A percentile compares a stretch with the other conserved stretches of the same genome.
These are phyloP conservation scores for Dipodascus albidus DNA, from an alignment of 805 yeast species.

Conservation along the genomic window DNA sequence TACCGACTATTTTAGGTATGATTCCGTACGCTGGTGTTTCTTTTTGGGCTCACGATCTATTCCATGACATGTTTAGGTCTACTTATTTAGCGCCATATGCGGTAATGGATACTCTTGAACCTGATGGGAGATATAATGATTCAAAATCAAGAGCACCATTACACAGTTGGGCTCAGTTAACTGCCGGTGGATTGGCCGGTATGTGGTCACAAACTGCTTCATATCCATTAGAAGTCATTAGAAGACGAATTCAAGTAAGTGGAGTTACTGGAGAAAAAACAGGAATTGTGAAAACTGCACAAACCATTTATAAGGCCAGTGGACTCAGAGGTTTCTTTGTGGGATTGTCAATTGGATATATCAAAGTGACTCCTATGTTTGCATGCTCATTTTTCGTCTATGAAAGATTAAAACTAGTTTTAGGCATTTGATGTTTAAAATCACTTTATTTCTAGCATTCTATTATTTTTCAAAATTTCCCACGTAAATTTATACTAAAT, in stretches of 20 bases:
- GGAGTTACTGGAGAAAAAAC: slow-evolving; percentile 42
- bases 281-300: slow-evolving; percentile 27
- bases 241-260: slow-evolving; percentile 94
- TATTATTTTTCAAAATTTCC: too few species aligned
- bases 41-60: slow-evolving; percentile 82
- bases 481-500: neutral
- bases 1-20: slow-evolving; percentile 92
- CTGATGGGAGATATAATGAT: slow-evolving; percentile 29
- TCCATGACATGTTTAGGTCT: slow-evolving; percentile 80
- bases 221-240: slow-evolving; percentile 88
- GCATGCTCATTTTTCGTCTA: slow-evolving; percentile 93
- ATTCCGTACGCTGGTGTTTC: slow-evolving; percentile 97
- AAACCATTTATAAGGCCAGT: slow-evolving; percentile 50
- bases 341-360: slow-evolving; percentile 89
- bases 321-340: slow-evolving; percentile 87
- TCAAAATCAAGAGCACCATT: slow-evolving; percentile 46
- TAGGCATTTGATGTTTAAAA: slow-evolving; percentile 47
- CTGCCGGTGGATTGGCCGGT: slow-evolving; percentile 95
- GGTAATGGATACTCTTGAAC: slow-evolving; percentile 17
- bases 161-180: slow-evolving; percentile 80
- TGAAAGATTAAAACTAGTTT: slow-evolving; percentile 63
- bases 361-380: slow-evolving; percentile 93
- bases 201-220: slow-evolving; percentile 92
- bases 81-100: slow-evolving; percentile 38
- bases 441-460: too few species aligned